Percentiles rank a stretch among this genome's conserved stretches.
These are phyloP conservation scores for Cordyceps farinosa DNA, from an alignment of 2,329 filamentous ascomycete genomes.

Conservation along the genomic window DNA sequence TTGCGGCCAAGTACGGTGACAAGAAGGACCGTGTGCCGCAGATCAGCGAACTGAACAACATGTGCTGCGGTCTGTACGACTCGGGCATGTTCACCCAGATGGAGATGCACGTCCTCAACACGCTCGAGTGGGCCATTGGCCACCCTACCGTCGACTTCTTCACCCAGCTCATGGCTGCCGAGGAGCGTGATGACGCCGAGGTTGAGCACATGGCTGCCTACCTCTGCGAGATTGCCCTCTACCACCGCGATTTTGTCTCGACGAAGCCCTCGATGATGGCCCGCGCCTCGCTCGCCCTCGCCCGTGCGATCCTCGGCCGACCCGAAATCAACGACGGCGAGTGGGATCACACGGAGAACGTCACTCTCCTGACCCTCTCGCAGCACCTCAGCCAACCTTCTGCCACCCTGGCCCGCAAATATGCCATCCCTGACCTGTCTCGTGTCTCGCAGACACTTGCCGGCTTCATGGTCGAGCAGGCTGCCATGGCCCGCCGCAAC, in stretches of 20 bases:
- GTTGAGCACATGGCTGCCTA: constrained; percentile 94
- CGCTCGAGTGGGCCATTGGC: constrained; percentile 91
- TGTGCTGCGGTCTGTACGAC: constrained; percentile 98
- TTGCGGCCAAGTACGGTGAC: constrained; percentile 97
- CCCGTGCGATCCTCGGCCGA: constrained; percentile 79
- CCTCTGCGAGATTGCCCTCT: constrained; percentile 90
- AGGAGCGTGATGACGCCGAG: constrained; percentile 75
- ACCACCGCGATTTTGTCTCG: constrained; percentile 95
- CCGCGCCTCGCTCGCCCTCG: constrained; percentile 77
- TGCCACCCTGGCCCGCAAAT: constrained; percentile 56
- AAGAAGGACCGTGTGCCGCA: constrained; percentile 98
- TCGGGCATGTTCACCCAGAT: constrained; percentile 99
- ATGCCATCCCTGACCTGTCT: constrained; percentile 51
- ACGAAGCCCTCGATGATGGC: constrained; percentile 89
- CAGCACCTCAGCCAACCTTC: constrained; percentile 59
- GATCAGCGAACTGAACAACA: constrained; percentile 94
- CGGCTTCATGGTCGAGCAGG: constrained; percentile 58
- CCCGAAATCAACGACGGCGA: constrained; percentile 71
- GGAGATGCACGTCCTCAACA: constrained; percentile 99
- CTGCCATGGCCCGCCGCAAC: constrained; percentile 49
- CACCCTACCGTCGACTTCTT: constrained; percentile 96
- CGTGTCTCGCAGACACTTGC: constrained; percentile 53
- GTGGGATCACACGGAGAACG: constrained; percentile 70
- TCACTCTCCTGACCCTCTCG: constrained; percentile 58
- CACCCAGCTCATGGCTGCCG: constrained; percentile 78